These are phyloP conservation scores for Chimonanthus salicifolius DNA, from an alignment of 164 flowering plant genomes.

Conservation along the genomic window DNA sequence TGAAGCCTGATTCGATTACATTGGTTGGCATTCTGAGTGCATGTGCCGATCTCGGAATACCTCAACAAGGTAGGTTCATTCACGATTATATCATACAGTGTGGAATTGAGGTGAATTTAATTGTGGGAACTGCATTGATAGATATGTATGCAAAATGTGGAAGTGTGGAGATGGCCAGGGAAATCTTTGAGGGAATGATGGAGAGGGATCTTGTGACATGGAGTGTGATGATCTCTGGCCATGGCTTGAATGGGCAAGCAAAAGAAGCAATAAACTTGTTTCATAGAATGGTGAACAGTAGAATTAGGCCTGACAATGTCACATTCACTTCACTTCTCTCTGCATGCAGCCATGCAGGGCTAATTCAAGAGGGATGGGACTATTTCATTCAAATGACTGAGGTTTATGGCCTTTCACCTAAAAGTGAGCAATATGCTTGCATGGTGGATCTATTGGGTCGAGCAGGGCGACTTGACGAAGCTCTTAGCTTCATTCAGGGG, in stretches of 20 bases:
- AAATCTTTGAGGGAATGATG: slow-evolving; percentile 29
- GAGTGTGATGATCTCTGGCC: slow-evolving; percentile 43
- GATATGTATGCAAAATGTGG: slow-evolving; percentile 44
- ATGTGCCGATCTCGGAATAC: slow-evolving; percentile 5
- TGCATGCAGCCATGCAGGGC: slow-evolving; percentile 46
- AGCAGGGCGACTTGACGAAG: slow-evolving; percentile 41
- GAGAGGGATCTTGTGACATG: slow-evolving; percentile 35
- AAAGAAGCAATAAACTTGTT: slow-evolving; percentile 30
- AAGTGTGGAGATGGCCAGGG: slow-evolving; percentile 21
- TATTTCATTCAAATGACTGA: slow-evolving; percentile 33
- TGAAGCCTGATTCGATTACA: slow-evolving; percentile 32
- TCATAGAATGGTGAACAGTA: slow-evolving; percentile 29
- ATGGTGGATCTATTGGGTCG: slow-evolving; percentile 52
- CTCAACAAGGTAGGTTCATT: slow-evolving; percentile 4
- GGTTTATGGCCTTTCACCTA: slow-evolving; percentile 22
- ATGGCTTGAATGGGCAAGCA: slow-evolving; percentile 36
- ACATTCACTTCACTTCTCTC: slow-evolving; percentile 35
- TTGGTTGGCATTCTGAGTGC: slow-evolving; percentile 7
- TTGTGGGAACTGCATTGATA: slow-evolving; percentile 10
- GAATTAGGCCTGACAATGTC: slow-evolving; percentile 31
- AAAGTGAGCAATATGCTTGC: slow-evolving; percentile 41
- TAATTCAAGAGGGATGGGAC: slow-evolving; percentile 27
- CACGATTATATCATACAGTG: slow-evolving; percentile 2
- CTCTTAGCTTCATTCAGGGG: slow-evolving; percentile 24
- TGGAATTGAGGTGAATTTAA: slow-evolving; percentile 7